Conservation (phyloP, 1,139 yeast genomes). For the Debaryomyces sp. region DNA sequence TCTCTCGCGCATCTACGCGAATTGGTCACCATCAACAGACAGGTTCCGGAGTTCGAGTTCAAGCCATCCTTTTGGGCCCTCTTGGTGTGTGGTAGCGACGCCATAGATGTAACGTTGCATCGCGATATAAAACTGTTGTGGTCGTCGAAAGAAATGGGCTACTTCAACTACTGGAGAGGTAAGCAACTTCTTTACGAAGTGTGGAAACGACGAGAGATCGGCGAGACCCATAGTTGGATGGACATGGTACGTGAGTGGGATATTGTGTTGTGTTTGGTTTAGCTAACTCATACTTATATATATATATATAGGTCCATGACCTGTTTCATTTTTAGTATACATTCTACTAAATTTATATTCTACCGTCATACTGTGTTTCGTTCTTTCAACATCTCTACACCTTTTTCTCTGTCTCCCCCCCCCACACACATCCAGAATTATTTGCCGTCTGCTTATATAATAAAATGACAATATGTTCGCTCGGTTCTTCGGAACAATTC, state of each 20-base stretch:
- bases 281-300: background rate
- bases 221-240: conserved; percentile 52
- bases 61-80: conserved; percentile 52
- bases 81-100: conserved; percentile 51
- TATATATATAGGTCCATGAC: background rate
- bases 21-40: conserved; percentile 21
- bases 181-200: conserved; percentile 56
- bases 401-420: background rate
- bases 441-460: background rate
- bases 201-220: conserved; percentile 47
- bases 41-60: conserved; percentile 14
- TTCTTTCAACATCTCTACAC: background rate
- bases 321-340: background rate
- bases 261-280: conserved; percentile 40
- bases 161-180: conserved; percentile 52
- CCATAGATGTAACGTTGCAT: conserved; percentile 12
- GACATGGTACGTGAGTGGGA: conserved; percentile 61
- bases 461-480: background rate
- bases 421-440: background rate
- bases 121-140: conserved; percentile 33
- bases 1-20: conserved; percentile 35
- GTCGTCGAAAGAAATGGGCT: conserved; percentile 25
- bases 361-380: too few relatives aligned
- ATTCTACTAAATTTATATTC: background rate
- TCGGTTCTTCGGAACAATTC: conserved; percentile 7